Conservation (phyloP, 768 basidiomycete genomes). For the Termitomyces sp. region DNA sequence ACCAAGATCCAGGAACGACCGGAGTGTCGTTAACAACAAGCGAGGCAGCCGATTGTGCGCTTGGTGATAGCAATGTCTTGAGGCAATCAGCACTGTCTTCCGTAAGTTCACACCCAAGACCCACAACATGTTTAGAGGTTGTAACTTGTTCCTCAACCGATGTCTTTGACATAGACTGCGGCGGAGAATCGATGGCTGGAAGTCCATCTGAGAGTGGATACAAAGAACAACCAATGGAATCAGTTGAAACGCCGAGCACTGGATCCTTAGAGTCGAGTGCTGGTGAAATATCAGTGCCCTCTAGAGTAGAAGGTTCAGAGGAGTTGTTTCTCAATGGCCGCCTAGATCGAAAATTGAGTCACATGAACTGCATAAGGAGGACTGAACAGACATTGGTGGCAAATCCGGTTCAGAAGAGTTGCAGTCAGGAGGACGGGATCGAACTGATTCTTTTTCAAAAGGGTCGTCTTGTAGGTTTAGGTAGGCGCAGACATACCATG, state of each 20-base stretch:
- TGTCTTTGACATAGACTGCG: background rate
- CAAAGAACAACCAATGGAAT: background rate
- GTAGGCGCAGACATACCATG: background rate
- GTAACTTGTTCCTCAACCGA: background rate
- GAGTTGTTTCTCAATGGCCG: background rate
- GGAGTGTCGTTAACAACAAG: background rate
- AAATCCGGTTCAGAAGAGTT: background rate
- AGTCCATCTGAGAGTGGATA: constrained; percentile 2
- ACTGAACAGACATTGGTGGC: background rate
- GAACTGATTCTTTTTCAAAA: background rate
- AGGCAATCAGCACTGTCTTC: background rate
- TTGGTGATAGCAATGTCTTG: background rate
- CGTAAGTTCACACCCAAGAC: background rate
- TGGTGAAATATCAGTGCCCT: background rate
- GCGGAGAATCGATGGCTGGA: background rate
- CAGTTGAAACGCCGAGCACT: background rate
- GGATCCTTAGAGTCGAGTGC: no score
- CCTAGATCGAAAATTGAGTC: background rate
- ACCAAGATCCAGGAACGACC: constrained; percentile 6
- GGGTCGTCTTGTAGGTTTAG: background rate
- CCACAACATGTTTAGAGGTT: background rate
- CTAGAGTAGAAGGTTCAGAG: background rate
- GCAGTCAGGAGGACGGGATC: background rate
- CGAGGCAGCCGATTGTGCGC: background rate
- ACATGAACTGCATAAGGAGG: background rate